phyloP scores from a whole-genome alignment of 2,329 filamentous ascomycete genomes.

The Iodosphaeria phyllophila region DNA sequence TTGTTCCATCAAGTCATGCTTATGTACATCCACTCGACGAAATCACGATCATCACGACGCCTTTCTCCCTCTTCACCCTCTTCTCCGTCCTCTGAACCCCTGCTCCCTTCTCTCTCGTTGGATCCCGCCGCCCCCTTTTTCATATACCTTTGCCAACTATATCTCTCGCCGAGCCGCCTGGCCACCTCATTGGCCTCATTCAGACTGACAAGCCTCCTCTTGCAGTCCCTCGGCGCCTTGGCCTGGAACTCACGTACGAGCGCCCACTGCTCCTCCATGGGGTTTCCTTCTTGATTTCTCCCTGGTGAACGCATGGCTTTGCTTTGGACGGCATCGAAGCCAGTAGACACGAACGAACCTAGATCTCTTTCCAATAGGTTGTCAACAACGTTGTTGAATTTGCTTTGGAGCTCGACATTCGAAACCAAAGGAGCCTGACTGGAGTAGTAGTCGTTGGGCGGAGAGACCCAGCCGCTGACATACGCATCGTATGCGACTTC shows the following conservation, averaged over 20 bases:
- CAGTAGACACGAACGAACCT: too few relatives aligned
- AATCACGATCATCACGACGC: too few relatives aligned
- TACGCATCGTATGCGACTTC: conserved; percentile 44
- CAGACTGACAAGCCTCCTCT: conserved; percentile 31
- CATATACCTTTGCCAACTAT: conserved; percentile 13
- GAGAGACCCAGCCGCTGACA: conserved; percentile 18
- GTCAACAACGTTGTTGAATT: background rate
- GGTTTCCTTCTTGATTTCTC: too few relatives aligned
- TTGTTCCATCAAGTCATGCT: too few relatives aligned
- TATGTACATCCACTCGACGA: too few relatives aligned
- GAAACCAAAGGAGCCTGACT: background rate
- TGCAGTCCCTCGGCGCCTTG: too few relatives aligned
- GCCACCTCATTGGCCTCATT: conserved; percentile 40
- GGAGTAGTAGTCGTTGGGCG: conserved; percentile 5
- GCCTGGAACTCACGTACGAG: too few relatives aligned
- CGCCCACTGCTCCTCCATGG: too few relatives aligned
- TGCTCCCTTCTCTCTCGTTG: too few relatives aligned
- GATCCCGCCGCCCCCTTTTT: conserved; percentile 1
- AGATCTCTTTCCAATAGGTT: background rate
- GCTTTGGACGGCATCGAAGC: too few relatives aligned
- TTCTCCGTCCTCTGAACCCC: conserved; percentile 2
- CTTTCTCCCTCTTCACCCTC: too few relatives aligned
- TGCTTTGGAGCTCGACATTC: conserved; percentile 1
- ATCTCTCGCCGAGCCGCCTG: conserved; percentile 31
- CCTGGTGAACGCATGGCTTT: too few relatives aligned